Evolutionary conservation across 208 protist genomes (phyloP), one percentile per base, ranked within the genome.

Genomic region (Leishmania martiniquensis): DNA sequence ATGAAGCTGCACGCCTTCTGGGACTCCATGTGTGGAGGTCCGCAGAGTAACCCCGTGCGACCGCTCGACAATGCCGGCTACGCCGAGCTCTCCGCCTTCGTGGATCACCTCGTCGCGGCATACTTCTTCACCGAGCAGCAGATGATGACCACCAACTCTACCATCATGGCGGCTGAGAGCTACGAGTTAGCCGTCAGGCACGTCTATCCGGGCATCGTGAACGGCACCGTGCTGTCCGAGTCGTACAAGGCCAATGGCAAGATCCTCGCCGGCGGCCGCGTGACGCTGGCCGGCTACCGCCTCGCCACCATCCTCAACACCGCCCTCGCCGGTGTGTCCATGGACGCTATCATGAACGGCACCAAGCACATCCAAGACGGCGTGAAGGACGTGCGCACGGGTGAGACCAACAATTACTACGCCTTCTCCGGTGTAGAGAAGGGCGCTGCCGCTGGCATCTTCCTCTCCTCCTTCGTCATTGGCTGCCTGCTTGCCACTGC

Each of bases 1-100:
- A 84, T 81, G 85, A 90, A 77, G 52, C 81, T 93, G 55, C 89
- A 93, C 71, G 76, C 80, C 17, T 66, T 93, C 68, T 93, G 89
- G 89, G 89, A 93, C 72, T 86, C 80, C 55, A 89, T 93, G 67
- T 85, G 85, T 67, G 69, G 85, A 59, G 83, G 82, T 12, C 73
- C 70, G 45, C 73, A 87, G 54, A n/a, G 7, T 32, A 60, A 80
- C 25, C n/a, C 74, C 25, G 49, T 32, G 25, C 82, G 87, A 39
- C 87, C 89, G 0, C 76, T 91, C 34, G 76, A 52, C 32, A 39
- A n/a, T 9, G 47, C 42, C 49, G 44, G 72, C 44, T 88, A 91
- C 80, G 59, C 37, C 52, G 71, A 73, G 25, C 51, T 93, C 22
- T 78, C 47, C 55, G 54, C 54, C 47, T 81, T 91, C 55, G 89